Evolutionary conservation across 345 rosid genomes (phyloP).

Genomic region (Cardamine occulta): DNA sequence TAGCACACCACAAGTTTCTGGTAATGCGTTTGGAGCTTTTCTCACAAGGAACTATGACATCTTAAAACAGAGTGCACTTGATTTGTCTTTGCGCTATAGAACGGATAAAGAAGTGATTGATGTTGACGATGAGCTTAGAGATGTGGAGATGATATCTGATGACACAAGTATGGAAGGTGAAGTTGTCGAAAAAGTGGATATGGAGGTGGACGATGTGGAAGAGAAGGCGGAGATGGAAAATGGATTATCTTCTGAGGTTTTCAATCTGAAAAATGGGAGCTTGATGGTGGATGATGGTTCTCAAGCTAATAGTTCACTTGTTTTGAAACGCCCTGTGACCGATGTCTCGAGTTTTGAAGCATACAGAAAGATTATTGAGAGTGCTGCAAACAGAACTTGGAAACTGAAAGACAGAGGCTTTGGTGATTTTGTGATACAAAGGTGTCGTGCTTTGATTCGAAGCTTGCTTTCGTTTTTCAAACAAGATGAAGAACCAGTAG

Average conservation of each 20-base stretch:
- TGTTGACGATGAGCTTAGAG: constrained; percentile 32
- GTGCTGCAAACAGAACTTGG: constrained; percentile 33
- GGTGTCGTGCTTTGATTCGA: constrained; percentile 44
- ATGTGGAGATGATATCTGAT: constrained; percentile 28
- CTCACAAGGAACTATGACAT: not conserved
- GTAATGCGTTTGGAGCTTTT: constrained; percentile 14
- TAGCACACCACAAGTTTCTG: constrained; percentile 12
- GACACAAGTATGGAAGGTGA: constrained; percentile 32
- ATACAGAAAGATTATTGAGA: constrained; percentile 34
- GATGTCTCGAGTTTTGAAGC: constrained; percentile 40
- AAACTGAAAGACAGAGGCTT: constrained; percentile 38
- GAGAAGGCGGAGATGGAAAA: constrained; percentile 26
- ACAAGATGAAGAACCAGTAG: constrained; percentile 47
- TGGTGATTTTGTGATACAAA: constrained; percentile 45
- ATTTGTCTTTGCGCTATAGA: not conserved
- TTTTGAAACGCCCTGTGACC: constrained; percentile 18
- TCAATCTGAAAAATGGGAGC: constrained; percentile 6
- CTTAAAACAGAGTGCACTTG: not conserved
- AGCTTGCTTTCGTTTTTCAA: constrained; percentile 48
- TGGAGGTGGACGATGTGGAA: constrained; percentile 31
- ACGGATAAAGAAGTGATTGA: constrained; percentile 37
- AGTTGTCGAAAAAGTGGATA: constrained; percentile 10
- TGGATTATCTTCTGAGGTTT: constrained; percentile 14
- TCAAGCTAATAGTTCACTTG: constrained; percentile 20
- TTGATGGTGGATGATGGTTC: constrained; percentile 26